A percentile compares a stretch with the other conserved stretches of the same genome.
phyloP scores from a whole-genome alignment of 305 asterid genomes.

The Solanum hybrid region DNA sequence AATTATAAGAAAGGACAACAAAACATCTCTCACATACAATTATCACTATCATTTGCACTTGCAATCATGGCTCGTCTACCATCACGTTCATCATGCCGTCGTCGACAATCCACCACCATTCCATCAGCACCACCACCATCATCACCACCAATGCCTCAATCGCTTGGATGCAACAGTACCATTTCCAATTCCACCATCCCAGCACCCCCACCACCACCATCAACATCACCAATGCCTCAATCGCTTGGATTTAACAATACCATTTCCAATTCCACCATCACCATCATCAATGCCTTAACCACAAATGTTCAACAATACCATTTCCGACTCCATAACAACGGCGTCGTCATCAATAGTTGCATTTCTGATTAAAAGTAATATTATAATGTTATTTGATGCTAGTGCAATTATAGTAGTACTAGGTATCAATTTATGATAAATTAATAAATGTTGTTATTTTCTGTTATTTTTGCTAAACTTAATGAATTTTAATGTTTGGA shows the following conservation, averaged over 20 bases:
- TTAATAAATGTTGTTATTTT: too few species aligned
- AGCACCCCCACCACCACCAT: too few species aligned
- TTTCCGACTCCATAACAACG: not conserved
- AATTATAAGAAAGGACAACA: not conserved
- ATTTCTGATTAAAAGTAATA: not conserved
- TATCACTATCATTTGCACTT: too few species aligned
- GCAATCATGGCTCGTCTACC: not conserved
- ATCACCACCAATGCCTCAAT: not conserved
- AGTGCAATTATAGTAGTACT: not conserved
- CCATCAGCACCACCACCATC: not conserved
- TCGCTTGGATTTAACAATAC: not conserved
- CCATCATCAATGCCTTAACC: not conserved
- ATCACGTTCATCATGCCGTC: not conserved
- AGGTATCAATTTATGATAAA: not conserved
- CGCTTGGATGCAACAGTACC: not conserved
- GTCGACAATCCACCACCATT: not conserved
- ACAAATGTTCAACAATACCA: not conserved
- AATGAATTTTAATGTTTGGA: not conserved
- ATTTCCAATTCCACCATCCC: not conserved
- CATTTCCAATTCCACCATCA: not conserved
- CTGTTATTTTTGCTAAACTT: not conserved
- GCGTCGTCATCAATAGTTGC: not conserved
- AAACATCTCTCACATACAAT: too few species aligned
- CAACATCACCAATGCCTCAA: not conserved
- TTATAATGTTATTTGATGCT: not conserved